A percentile compares a stretch with the other conserved stretches of the same genome.
Conservation (phyloP, 1,284 basidiomycete species). For the Quambalaria eucalypti region DNA sequence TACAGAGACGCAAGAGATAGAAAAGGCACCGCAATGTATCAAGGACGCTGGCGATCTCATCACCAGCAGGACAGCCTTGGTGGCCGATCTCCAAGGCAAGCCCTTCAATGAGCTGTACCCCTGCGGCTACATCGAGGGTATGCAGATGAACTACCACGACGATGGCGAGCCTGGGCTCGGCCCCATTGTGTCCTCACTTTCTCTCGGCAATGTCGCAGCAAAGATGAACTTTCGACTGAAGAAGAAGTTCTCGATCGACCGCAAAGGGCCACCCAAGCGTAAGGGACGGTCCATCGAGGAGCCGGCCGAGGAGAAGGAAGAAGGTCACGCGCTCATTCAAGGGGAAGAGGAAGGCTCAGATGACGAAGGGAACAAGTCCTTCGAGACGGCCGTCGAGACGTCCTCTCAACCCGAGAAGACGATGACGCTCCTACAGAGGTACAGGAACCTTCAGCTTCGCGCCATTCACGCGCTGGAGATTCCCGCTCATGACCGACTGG, state of each 20-base stretch:
- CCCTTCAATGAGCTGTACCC: conserved; percentile 32
- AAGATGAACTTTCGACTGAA: conserved; percentile 26
- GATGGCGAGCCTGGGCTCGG: conserved; percentile 30
- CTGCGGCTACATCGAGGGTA: conserved; percentile 18
- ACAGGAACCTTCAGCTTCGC: background rate
- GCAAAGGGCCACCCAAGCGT: too few relatives aligned
- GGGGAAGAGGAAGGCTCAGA: too few relatives aligned
- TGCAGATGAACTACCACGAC: conserved; percentile 29
- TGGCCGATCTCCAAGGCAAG: background rate
- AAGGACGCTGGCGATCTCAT: background rate
- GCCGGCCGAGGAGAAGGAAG: background rate
- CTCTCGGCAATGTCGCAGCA: conserved; percentile 14
- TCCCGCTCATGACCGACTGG: background rate
- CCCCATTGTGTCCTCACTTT: conserved; percentile 20
- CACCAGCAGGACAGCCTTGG: conserved; percentile 1
- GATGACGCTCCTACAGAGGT: too few relatives aligned
- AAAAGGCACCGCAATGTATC: background rate
- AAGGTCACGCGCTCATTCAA: too few relatives aligned
- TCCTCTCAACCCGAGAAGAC: too few relatives aligned
- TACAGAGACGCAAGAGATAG: conserved; percentile 2
- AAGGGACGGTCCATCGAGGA: background rate
- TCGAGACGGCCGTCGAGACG: too few relatives aligned
- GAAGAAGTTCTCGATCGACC: conserved; percentile 7
- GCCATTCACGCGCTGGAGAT: background rate
- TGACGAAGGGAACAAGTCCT: too few relatives aligned